phyloP scores from a whole-genome alignment of 768 basidiomycete species.

The Podaxis pistillaris region DNA sequence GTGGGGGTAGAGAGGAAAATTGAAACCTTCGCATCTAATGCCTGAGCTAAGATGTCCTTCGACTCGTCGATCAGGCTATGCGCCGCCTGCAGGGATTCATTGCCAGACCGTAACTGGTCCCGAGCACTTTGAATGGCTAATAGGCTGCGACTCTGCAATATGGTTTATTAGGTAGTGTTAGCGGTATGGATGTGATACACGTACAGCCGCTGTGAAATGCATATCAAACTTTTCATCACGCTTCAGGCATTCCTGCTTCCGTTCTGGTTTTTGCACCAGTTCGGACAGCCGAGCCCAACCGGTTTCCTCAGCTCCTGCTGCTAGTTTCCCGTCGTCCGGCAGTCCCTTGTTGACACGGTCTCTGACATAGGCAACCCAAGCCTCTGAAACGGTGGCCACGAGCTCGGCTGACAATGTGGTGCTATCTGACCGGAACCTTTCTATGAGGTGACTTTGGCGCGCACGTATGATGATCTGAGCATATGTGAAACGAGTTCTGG shows the following conservation, averaged over 20 bases:
- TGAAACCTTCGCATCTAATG: slow-evolving; percentile 71
- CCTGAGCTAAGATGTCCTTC: slow-evolving; percentile 70
- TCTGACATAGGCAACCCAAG: slow-evolving; percentile 66
- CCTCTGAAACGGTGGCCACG: slow-evolving; percentile 50
- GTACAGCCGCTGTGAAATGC: slow-evolving; percentile 78
- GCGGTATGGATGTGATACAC: slow-evolving; percentile 25
- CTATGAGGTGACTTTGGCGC: slow-evolving; percentile 72
- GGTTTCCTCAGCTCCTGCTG: slow-evolving; percentile 45
- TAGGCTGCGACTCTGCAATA: slow-evolving; percentile 44
- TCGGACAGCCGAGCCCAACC: slow-evolving; percentile 57
- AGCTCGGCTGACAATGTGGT: slow-evolving; percentile 55
- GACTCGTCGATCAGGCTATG: slow-evolving; percentile 68
- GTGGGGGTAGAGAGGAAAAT: neutral
- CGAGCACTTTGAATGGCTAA: slow-evolving; percentile 54
- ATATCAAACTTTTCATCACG: slow-evolving; percentile 93
- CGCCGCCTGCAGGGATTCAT: slow-evolving; percentile 42
- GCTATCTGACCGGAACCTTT: slow-evolving; percentile 57
- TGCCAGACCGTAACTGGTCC: slow-evolving; percentile 37
- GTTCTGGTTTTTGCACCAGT: slow-evolving; percentile 50
- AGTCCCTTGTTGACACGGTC: slow-evolving; percentile 66
- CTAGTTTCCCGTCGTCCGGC: slow-evolving; percentile 45
- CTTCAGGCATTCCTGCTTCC: slow-evolving; percentile 69
- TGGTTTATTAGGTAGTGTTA: slow-evolving; percentile 18
- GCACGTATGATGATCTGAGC: slow-evolving; percentile 89
- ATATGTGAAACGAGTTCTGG: slow-evolving; percentile 18